Evolutionary conservation across 1,284 basidiomycete genomes (phyloP).

Genomic region (Retiboletus flavoniger): DNA sequence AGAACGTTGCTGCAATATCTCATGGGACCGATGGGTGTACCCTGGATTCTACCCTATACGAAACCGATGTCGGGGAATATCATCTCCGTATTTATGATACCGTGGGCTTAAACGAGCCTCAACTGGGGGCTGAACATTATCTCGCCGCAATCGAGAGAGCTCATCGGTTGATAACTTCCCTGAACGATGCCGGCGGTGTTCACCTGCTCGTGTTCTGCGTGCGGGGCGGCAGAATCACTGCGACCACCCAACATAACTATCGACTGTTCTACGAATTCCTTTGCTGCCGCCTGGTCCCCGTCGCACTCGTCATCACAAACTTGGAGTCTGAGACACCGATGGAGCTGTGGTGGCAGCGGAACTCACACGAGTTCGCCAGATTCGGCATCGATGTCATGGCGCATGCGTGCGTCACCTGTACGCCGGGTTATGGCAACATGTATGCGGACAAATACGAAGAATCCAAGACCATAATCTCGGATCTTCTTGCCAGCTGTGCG

Average conservation of each 20-base stretch:
- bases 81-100: constrained; percentile 30
- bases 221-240: constrained; percentile 34
- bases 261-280: constrained; percentile 32
- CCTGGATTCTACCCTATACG: constrained; percentile 27
- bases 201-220: constrained; percentile 35
- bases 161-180: constrained; percentile 18
- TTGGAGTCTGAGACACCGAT: constrained; percentile 32
- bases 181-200: constrained; percentile 28
- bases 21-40: constrained; percentile 32
- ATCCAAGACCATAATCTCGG: constrained; percentile 27
- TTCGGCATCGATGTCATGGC: constrained; percentile 25
- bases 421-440: constrained; percentile 28
- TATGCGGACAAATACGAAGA: constrained; percentile 32
- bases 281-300: constrained; percentile 30
- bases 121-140: constrained; percentile 28
- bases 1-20: constrained; percentile 26
- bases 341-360: constrained; percentile 32
- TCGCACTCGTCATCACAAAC: constrained; percentile 32
- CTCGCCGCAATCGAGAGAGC: constrained; percentile 34
- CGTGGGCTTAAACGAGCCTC: constrained; percentile 33
- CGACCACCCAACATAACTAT: constrained; percentile 34
- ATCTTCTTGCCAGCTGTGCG: constrained; percentile 26
- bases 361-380: constrained; percentile 26
- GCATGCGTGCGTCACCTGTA: constrained; percentile 32
- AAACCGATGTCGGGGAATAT: constrained; percentile 14